phyloP scores from a whole-genome alignment of 768 basidiomycete species.

The Leccinum uliginosum region DNA sequence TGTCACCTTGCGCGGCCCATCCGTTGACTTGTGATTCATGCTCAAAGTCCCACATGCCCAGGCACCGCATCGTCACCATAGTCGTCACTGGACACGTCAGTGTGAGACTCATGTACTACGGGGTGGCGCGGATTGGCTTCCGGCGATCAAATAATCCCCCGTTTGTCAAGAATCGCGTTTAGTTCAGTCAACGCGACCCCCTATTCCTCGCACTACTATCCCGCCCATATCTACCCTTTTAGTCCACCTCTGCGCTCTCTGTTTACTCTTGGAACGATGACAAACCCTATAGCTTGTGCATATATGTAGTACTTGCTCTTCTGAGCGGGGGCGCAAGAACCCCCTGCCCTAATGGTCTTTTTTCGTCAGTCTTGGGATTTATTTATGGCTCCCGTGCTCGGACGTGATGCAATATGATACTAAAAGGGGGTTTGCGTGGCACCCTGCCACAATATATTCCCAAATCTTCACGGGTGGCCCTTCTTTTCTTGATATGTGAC shows the following conservation, averaged over 20 bases:
- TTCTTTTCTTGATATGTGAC: not conserved
- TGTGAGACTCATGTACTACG: not conserved
- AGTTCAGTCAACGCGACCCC: not conserved
- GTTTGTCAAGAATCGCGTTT: not conserved
- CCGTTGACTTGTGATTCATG: not conserved
- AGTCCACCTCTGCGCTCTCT: not conserved
- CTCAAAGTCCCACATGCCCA: not conserved
- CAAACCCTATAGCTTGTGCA: not conserved
- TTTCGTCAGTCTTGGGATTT: not conserved
- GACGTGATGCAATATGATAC: not conserved
- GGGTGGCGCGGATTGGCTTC: not conserved
- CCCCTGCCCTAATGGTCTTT: not conserved
- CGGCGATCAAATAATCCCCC: not conserved
- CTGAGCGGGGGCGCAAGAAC: not conserved
- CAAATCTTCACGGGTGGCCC: not conserved
- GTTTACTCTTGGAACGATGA: not conserved
- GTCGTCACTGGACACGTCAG: not conserved
- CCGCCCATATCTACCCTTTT: not conserved
- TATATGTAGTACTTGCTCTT: not conserved
- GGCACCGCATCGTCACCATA: not conserved
- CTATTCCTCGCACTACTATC: not conserved
- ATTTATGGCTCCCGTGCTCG: not conserved
- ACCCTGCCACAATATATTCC: not conserved
- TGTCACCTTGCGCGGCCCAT: not conserved
- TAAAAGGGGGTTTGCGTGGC: not conserved